Base-by-base conservation (phyloP, 148 eudicot genomes). In the Chenopodium album region DNA sequence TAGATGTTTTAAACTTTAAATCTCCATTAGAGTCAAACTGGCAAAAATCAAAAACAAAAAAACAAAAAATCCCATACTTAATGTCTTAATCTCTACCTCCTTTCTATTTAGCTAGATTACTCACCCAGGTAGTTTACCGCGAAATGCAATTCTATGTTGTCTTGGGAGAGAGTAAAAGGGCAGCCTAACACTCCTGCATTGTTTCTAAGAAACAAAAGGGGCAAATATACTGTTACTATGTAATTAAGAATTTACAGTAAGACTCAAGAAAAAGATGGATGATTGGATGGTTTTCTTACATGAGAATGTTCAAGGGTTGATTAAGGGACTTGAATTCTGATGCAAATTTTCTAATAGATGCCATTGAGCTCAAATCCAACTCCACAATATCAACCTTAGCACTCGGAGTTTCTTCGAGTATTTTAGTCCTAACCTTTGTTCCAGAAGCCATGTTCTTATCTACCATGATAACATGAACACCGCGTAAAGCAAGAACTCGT, bases 111-210 rank as follows among this genome's bases (percentile, higher is more conserved):
- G 52, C 14, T 48, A 48, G 52, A 48, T 68, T 41, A 19, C 78
- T 85, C 83, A 92, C 98, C 98, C 44, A 93, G 32, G 82, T 93
- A 91, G 73, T 95, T 95, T 70, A 94, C 92, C 19, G 97, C 98
- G 78, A 95, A 93, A 82, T 95, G 98, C 68, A 93, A 87, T 85
- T 95, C 98, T 73, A 95, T 88, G 56, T 89, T 88, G 87, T 93
- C 98, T 80, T 88, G 84, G 63, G 98, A 93, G 75, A 90, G 97
- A 84, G 65, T 85, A 88, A 89, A 95, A 3, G 98, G 97, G 14
- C 89, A 92, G 41, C 92, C 96, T 96, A 95, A 92, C 4, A 92
- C 81, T 72, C 98, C 98, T 84, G 98, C 98, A 86, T 95, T 95
- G 86, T 94, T 94, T 81, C 98, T 92, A 75, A 32, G 26, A 79